Conservation (phyloP, 345 rosid species). For the Linum trigynum region DNA sequence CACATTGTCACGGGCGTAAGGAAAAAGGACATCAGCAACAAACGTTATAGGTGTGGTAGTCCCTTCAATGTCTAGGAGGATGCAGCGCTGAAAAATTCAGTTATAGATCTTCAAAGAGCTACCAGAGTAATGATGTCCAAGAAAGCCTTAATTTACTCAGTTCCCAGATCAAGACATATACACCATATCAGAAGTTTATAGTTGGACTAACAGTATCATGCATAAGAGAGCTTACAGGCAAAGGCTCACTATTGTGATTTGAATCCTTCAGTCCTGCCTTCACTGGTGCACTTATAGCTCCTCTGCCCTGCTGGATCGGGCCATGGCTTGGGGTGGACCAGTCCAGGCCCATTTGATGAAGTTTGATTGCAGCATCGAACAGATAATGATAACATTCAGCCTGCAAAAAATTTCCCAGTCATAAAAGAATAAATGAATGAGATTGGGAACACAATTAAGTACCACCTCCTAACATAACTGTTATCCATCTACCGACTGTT, state of each 20-base stretch:
- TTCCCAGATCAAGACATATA: neutral
- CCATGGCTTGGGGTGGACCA: neutral
- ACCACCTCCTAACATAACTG: neutral
- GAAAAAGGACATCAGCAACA: constrained; percentile 83
- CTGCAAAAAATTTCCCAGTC: neutral
- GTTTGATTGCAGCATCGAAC: constrained; percentile 7
- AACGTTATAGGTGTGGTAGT: constrained; percentile 93
- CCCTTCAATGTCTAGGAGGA: constrained; percentile 96
- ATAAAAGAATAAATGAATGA: neutral
- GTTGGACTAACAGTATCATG: neutral
- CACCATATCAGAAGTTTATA: neutral
- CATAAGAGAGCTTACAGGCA: constrained; percentile 33
- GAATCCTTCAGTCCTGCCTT: constrained; percentile 40
- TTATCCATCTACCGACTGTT: neutral
- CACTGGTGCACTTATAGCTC: neutral
- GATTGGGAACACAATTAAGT: neutral
- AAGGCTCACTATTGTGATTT: constrained; percentile 26
- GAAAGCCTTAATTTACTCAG: neutral
- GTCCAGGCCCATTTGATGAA: constrained; percentile 5
- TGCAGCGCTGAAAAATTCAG: constrained; percentile 38
- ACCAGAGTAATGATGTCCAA: neutral
- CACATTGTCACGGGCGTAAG: constrained; percentile 80
- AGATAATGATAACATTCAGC: constrained; percentile 8
- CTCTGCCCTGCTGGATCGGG: neutral
- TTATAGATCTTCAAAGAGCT: neutral